phyloP scores from a whole-genome alignment of 305 asterid genomes.

The Fraxinus sp. region DNA sequence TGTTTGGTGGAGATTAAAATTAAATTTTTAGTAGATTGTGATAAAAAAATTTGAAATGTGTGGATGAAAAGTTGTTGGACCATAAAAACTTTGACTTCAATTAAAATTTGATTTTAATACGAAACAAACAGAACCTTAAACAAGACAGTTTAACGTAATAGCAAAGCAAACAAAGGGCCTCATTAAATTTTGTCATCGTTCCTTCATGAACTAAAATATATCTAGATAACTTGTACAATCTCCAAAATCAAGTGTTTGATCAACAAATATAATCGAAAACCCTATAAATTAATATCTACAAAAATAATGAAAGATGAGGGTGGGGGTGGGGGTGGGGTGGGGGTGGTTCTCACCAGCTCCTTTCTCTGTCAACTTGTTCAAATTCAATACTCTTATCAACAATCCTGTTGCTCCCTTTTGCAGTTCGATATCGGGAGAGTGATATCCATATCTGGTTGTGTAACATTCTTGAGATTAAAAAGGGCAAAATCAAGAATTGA shows the following conservation, averaged over 20 bases:
- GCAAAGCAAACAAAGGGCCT: neutral
- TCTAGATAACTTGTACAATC: neutral
- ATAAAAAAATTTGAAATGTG: too few relatives aligned
- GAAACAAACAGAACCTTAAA: neutral
- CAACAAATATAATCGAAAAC: neutral
- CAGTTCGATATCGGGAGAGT: conserved; percentile 28
- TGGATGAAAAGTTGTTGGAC: too few relatives aligned
- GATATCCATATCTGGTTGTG: conserved; percentile 30
- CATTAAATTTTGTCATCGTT: neutral
- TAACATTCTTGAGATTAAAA: neutral
- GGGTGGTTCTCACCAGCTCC: conserved; percentile 10
- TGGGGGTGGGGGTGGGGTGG: too few relatives aligned
- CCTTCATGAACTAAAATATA: neutral
- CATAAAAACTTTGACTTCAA: too few relatives aligned
- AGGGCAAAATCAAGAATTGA: neutral
- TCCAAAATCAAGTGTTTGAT: neutral
- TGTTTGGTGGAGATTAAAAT: too few relatives aligned
- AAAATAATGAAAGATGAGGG: neutral
- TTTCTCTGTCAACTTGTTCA: conserved; percentile 27
- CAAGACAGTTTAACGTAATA: neutral
- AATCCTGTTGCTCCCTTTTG: conserved; percentile 29
- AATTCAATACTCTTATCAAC: conserved; percentile 29
- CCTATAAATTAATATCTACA: neutral
- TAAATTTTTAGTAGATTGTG: too few relatives aligned
- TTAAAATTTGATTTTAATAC: too few relatives aligned